Base-by-base conservation (phyloP, 192 early-diverging fungal species). In the Spizellomyces sp. region DNA sequence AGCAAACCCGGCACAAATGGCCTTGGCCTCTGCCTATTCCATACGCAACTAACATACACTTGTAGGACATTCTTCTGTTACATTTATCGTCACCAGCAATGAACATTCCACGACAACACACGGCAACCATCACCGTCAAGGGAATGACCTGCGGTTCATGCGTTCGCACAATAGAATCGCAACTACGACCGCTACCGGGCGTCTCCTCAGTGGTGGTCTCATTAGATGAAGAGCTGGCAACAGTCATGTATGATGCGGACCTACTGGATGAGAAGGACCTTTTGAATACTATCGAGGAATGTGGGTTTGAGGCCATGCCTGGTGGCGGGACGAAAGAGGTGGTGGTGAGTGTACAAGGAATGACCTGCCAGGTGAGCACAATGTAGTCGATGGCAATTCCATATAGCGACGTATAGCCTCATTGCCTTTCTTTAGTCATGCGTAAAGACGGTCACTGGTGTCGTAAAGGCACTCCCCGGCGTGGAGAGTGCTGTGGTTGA, bases 231-330 rank as follows among this genome's bases (percentile, higher is more conserved):
- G 54, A 74, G 42, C 43, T 42, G 22, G 72, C 67, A 15, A 43
- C 73, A 55, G 36, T 45, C 22, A 44, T 64, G 45, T 66, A 21
- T 58, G 69, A 67, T 48, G 0, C 64, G 14, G 22, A 45, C 22
- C 6, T 41, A 10, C 12, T 75, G 48, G 19, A 21, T n/a, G 27
- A 36, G 27, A 9, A 14, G 9, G 58, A 58, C 22, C 17, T 70
- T 46, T 45, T 76, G 14, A 75, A 71, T 17, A 80, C 80, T 15
- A 88, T 93, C 21, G 86, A 91, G 67, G 84, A 88, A 55, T 75
- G 80, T 56, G 92, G 91, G 1, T 93, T 90, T 64, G 77, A 83
- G 9, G 87, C 68, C 10, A 36, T 36, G 0, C 27, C 27, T 36
- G 27, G 0, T 36, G 27, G 27, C 9, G 60, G 41, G 41, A 62